Evolutionary conservation across 2,329 filamentous ascomycete genomes (phyloP).

Genomic region (Didymella exigua): DNA sequence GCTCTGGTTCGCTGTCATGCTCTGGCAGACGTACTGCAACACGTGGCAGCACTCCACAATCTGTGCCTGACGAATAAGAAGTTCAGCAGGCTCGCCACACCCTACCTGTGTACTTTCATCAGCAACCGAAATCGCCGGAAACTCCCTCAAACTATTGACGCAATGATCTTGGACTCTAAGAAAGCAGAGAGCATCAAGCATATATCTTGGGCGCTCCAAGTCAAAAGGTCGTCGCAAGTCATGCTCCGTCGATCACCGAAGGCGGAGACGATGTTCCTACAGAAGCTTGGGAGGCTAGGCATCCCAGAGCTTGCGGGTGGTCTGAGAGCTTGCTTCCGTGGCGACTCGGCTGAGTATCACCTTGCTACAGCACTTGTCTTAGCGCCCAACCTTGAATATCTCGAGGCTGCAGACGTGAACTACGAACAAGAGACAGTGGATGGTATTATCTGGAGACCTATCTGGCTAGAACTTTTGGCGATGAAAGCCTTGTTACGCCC

Average conservation of each 20-base stretch:
- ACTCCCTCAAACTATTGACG: neutral
- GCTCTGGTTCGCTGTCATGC: neutral
- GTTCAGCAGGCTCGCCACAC: slow-evolving; percentile 4
- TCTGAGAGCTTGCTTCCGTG: neutral
- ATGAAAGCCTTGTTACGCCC: neutral
- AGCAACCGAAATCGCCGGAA: neutral
- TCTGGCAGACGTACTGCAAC: neutral
- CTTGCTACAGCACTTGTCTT: slow-evolving; percentile 7
- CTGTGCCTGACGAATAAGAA: slow-evolving; percentile 9
- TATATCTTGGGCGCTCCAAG: neutral
- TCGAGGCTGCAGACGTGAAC: slow-evolving; percentile 6
- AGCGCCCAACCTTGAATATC: slow-evolving; percentile 1
- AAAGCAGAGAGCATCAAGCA: neutral
- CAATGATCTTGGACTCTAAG: neutral
- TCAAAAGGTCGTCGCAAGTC: neutral
- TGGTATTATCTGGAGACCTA: neutral
- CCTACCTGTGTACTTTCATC: neutral
- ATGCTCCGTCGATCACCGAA: neutral
- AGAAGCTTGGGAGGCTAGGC: slow-evolving; percentile 7
- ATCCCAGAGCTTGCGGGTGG: slow-evolving; percentile 1
- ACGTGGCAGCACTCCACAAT: neutral
- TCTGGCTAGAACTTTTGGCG: neutral
- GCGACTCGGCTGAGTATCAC: neutral
- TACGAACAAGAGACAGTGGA: neutral
- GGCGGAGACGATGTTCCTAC: neutral